Conservation (phyloP, 2,329 filamentous ascomycete species). For the Trichoderma lentiforme region DNA sequence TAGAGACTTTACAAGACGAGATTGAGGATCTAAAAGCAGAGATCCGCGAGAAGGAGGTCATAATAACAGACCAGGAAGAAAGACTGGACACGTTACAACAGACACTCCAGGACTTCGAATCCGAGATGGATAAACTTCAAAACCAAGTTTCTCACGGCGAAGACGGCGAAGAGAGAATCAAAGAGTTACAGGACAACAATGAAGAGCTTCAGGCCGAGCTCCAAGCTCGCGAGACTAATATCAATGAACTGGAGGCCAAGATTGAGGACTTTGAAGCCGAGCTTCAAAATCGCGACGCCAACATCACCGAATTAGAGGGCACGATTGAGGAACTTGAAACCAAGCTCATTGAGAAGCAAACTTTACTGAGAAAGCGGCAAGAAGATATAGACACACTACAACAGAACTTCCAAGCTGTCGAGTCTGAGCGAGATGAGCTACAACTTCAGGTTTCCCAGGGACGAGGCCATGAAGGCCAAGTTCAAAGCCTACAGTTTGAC, state of each 20-base stretch:
- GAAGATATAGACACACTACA: constrained; percentile 44
- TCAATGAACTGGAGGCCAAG: background rate
- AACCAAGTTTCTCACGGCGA: background rate
- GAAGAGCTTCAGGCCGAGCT: background rate
- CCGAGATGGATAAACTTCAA: background rate
- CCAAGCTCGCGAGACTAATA: background rate
- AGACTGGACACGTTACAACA: constrained; percentile 55
- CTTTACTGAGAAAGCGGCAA: constrained; percentile 29
- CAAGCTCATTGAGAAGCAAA: background rate
- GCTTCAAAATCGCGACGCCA: background rate
- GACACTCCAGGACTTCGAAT: background rate
- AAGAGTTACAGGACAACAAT: constrained; percentile 48
- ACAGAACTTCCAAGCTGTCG: background rate
- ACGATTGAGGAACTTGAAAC: background rate
- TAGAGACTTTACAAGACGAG: constrained; percentile 68
- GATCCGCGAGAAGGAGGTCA: constrained; percentile 69
- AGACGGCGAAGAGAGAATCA: constrained; percentile 51
- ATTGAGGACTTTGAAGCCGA: background rate
- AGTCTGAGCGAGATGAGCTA: background rate
- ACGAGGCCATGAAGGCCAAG: background rate
- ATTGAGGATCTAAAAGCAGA: constrained; percentile 74
- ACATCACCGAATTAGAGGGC: background rate
- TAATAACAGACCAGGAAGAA: constrained; percentile 71
- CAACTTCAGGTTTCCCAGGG: background rate
- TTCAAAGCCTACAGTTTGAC: background rate